A percentile compares a stretch with the other conserved stretches of the same genome.
Conservation (phyloP, 306 rosid genomes). For the Cucurbita moschata region DNA sequence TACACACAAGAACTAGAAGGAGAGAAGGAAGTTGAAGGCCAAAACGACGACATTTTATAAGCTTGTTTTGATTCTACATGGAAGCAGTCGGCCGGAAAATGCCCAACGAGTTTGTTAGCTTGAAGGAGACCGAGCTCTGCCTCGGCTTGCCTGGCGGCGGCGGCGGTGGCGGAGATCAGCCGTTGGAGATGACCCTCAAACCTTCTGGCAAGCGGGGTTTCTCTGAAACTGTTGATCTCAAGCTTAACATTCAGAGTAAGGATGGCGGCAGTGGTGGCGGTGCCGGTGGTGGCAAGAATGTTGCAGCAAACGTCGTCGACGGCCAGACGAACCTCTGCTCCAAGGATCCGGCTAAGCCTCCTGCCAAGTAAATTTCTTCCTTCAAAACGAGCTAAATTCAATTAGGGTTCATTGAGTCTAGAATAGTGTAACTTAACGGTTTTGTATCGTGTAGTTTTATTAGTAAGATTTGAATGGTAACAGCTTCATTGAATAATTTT, state of each 20-base stretch:
- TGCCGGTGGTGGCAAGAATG: conserved; percentile 13
- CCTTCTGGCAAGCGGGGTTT: conserved; percentile 45
- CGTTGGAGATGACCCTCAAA: conserved; percentile 25
- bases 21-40: too few species aligned
- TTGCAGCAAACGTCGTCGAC: conserved; percentile 15
- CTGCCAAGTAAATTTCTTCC: conserved; percentile 34
- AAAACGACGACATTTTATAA: background rate
- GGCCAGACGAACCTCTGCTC: conserved; percentile 17
- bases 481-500: background rate
- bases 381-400: background rate
- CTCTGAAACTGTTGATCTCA: conserved; percentile 60
- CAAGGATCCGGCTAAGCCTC: conserved; percentile 54
- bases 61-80: background rate
- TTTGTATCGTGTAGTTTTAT: background rate
- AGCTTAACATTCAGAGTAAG: conserved; percentile 37
- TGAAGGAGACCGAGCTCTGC: conserved; percentile 64
- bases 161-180: background rate
- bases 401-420: background rate
- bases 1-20: conserved; percentile 14
- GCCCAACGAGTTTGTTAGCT: conserved; percentile 10
- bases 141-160: conserved; percentile 45
- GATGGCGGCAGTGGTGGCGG: conserved; percentile 11
- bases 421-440: too few species aligned
- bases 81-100: conserved; percentile 19
- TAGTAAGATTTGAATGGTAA: too few species aligned